Conservation (phyloP, 306 rosid species). For the Calophaca sinica region DNA sequence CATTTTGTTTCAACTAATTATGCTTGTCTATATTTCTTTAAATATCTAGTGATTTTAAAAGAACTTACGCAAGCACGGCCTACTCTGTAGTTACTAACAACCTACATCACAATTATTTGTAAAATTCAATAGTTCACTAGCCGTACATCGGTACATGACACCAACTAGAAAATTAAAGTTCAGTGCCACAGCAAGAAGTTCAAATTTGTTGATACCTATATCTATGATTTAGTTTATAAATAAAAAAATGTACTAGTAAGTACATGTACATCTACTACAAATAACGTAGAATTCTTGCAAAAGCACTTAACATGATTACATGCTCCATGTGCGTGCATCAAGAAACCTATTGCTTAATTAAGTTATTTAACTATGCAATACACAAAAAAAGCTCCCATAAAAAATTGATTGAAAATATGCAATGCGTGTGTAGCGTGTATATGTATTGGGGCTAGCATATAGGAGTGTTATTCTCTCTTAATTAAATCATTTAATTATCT, state of each 20-base stretch:
- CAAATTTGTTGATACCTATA: too few species aligned
- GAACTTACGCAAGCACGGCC: not conserved
- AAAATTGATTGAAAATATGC: not conserved
- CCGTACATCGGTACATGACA: not conserved
- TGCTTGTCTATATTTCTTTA: not conserved
- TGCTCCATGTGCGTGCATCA: not conserved
- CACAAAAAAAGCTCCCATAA: not conserved
- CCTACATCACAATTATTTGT: constrained; percentile 25
- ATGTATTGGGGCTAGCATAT: not conserved
- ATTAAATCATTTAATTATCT: constrained; percentile 21
- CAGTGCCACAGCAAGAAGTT: not conserved
- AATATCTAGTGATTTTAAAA: not conserved
- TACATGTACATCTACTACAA: not conserved
- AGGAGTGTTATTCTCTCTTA: not conserved
- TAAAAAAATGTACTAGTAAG: too few species aligned
- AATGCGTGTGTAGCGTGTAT: not conserved
- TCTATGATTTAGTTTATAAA: not conserved
- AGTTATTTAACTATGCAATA: constrained; percentile 13
- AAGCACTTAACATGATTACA: not conserved
- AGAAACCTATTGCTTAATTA: not conserved
- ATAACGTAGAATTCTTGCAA: not conserved
- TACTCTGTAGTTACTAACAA: constrained; percentile 4
- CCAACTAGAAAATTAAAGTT: constrained; percentile 24
- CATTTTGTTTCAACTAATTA: not conserved
- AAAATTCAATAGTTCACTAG: constrained; percentile 19